Conservation (phyloP, 2,329 filamentous ascomycete species). For the Pseudocercospora fijiensis region DNA sequence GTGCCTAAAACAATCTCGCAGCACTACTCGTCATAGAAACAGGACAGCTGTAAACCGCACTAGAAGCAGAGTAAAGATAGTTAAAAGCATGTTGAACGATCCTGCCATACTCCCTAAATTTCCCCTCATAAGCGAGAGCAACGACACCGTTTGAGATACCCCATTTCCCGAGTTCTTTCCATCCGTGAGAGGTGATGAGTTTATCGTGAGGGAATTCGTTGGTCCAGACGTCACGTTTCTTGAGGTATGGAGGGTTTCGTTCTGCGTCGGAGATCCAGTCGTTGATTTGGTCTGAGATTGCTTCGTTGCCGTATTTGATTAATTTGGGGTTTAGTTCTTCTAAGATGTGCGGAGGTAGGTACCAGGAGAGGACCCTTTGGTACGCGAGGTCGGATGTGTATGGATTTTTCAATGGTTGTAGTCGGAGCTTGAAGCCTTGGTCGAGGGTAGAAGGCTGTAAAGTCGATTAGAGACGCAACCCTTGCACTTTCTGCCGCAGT, state of each 20-base stretch:
- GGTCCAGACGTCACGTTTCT: slow-evolving; percentile 56
- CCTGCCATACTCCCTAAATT: slow-evolving; percentile 37
- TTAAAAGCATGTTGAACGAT: slow-evolving; percentile 23
- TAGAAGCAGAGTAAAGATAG: slow-evolving; percentile 20
- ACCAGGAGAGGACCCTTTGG: slow-evolving; percentile 31
- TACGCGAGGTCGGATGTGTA: slow-evolving; percentile 17
- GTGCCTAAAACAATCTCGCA: slow-evolving; percentile 13
- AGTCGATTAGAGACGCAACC: background rate
- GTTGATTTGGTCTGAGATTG: slow-evolving; percentile 57
- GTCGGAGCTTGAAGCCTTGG: slow-evolving; percentile 21
- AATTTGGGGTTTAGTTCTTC: slow-evolving; percentile 35
- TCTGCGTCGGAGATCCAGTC: slow-evolving; percentile 61
- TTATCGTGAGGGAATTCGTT: slow-evolving; percentile 42
- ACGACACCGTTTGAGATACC: slow-evolving; percentile 60
- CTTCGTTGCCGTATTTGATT: slow-evolving; percentile 51
- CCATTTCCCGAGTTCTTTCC: slow-evolving; percentile 61
- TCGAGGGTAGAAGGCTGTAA: slow-evolving; percentile 19
- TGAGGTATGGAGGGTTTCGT: slow-evolving; percentile 61
- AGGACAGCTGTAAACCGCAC: slow-evolving; percentile 22
- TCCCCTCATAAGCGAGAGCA: slow-evolving; percentile 59
- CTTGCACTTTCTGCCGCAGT: background rate
- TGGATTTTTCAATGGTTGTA: slow-evolving; percentile 16
- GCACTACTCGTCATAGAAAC: slow-evolving; percentile 26
- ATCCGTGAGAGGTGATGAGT: slow-evolving; percentile 65
- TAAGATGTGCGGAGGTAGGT: slow-evolving; percentile 47